Evolutionary conservation across 1,284 basidiomycete species (phyloP), one percentile per base, ranked within the genome.

Genomic region (Hymenochaete sp.): DNA sequence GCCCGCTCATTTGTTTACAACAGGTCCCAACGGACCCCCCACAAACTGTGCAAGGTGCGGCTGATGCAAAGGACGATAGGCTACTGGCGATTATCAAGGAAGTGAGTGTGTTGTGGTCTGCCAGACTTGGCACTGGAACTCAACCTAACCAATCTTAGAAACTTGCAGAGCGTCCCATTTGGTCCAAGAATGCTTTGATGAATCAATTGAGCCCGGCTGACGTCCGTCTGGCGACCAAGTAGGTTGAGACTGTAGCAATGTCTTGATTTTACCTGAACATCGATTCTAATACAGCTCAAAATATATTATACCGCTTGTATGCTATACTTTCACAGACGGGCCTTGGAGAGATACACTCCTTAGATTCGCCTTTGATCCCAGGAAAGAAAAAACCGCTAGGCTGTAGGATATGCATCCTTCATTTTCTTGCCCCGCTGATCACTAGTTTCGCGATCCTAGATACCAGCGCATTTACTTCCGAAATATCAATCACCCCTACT

Each of bases 301-400:
- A 58, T 62, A 74, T 13, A 65, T 85, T 11, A 70, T 86, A 18
- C 77, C 81, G 10, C 63, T 84, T 3, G 75, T 81, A 5, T 82
- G 82, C 38, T 98, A 93, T 59, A 82, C 88, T 2, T 95, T 98
- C 59, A 77, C 82, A 50, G 93, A 97, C 52, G 95, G 95, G 0
- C 91, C 93, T 2, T 98, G 88, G 83, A 74, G 91, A 42, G 93
- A 98, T 58, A 86, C 86, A 6, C 72, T 95, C 38, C 75, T 98
- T 21, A 76, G 80, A 35, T 86, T 92, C 48, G 82, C 83, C 2
- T 98, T 95, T 59, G 95, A 99, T 59, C 93, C 93, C 9, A 71
- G 93, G 39, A 69, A 71, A 51, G 74, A 88, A 52, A 68, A 71
- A 0, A 66, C 72, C 32, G 82, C 86, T 33, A 73, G 89, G 52